Evolutionary conservation across 2,329 filamentous ascomycete genomes (phyloP), one percentile per base, ranked within the genome.

Genomic region (Trichoderma sp.): DNA sequence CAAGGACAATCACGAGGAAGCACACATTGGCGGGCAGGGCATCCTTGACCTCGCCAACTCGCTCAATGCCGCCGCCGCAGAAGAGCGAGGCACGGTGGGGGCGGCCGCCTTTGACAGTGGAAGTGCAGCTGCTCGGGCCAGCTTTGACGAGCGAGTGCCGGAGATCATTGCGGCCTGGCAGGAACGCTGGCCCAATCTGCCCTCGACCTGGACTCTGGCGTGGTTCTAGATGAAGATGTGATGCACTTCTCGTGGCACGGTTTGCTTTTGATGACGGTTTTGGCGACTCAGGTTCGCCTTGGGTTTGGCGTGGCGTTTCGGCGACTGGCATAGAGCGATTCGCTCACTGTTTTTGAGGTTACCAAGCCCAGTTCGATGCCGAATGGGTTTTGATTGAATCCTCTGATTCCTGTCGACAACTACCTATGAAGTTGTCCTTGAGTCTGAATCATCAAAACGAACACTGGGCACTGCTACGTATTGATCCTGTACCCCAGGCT

Each of bases 1-100:
- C 74, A 94, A 91, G 77, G 95, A 99, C 78, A 99, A 98, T 74
- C 95, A 98, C 74, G 94, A 99, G 76, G 95, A 99, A 78, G 95
- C 95, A 0, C 83, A 94, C 24, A 85, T 97, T 2, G 95, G 95
- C 10, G 95, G 95, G 1, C 88, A 90, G 70, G 95, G 92, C 51
- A 99, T 99, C 66, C 83, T 98, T 44, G 95, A 99, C 73, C 83
- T 99, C 43, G 95, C 95, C 0, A 87, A 94, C 73, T 88, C 87
- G 39, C 80, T 99, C 66, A 98, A 98, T 74, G 85, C 86, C 19
- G 91, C 88, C 0, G 95, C 95, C 0, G 82, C 78, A 30, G 88
- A 93, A 74, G 94, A 97, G 78, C 83, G 92, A 65, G 85, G 89
- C 45, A 78, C 82, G 10, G 81, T 87, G 30, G 90, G 90, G 2